Evolutionary conservation across 805 yeast species (phyloP), one percentile per base, ranked within the genome.

Genomic region (Cyberlindnera misumaiensis): DNA sequence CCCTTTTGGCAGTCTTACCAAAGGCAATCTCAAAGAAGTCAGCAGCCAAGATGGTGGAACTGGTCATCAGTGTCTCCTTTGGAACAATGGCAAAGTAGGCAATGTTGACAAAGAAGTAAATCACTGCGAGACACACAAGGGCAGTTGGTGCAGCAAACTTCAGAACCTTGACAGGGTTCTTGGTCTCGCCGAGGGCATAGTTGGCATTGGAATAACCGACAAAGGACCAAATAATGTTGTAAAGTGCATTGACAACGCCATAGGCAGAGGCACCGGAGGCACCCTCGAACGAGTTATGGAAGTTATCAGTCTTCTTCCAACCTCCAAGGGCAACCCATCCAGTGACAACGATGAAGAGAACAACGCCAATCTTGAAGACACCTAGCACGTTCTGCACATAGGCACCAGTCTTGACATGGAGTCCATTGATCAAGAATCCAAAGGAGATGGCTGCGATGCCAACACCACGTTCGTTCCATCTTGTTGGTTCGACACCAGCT

Each of bases 301-400:
- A 80, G 53, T 80, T 80, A 48, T 72, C 73, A 28, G 87, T 75
- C 35, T 73, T 69, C 35, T 68, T 65, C 38, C 84, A 79, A 18
- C 89, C 90, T 38, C 80, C 86, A 29, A 85, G 67, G 1, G 87
- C 87, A 12, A 82, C 89, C 85, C 88, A 83, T 12, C 95, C 95
- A 31, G 87, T 78, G 30, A 84, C 68, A 9, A 82, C 67, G 42
- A 85, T 82, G 55, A 85, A 73, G 8, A 78, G 45, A 31, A 85
- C 75, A 53, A 85, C 77, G n/a, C 70, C 77, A 29, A 85, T 64
- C 62, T 85, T 85, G 70, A 83, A 79, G 14, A 78, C 48, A 41
- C 95, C 95, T 39, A 85, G 62, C 11, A 73, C 34, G 51, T 74
- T 77, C 53, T 82, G 87, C 32, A 85, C 58, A 43, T 71, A 70